Base-by-base conservation (phyloP, 2,329 filamentous ascomycete genomes). In the Fusarium pseudoanthophilum region DNA sequence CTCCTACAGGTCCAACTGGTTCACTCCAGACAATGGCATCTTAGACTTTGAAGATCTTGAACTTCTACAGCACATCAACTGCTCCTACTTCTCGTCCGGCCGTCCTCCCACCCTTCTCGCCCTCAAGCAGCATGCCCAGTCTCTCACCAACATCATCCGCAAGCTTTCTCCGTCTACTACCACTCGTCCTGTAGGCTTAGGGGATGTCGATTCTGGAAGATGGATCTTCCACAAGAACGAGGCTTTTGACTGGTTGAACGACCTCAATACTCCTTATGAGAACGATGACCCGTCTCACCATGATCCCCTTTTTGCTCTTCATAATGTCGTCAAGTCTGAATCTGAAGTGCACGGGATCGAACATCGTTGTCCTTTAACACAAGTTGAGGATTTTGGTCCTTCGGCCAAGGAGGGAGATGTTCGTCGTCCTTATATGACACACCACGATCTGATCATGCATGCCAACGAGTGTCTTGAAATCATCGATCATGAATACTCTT, bases 51-150 rank as follows among this genome's bases (percentile, higher is more conserved):
- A 65, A 0, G 79, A 79, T 11, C 42, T 80, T 1, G 30, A 69
- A 11, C 72, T 80, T 16, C 75, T 83, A 24, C 55, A 71, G 34
- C 84, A 89, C 71, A 81, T 90, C 69, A 90, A 88, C 80, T 91
- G 89, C 79, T 82, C 83, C 64, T 90, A 89, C 73, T 81, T 91
- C 43, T 90, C 88, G 5, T 88, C 87, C 5, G 86, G 85, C 9
- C 78, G 81, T 11, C 80, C 87, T 7, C 88, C 88, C 4, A 90
- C 88, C 0, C 81, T 91, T n/a, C 80, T 87, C 2, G 83, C 87
- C 3, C 82, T 91, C 40, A 91, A 91, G 78, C 85, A 89, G 75
- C 89, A 91, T 70, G 87, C 88, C 0, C 89, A 90, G 60, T 85
- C 87, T n/a, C 83, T 91, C 21, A 80, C 83, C 39, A 83, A 86